A percentile compares a stretch with the other conserved stretches of the same genome.
Evolutionary conservation across 495 filamentous ascomycete genomes (phyloP).

Genomic region (Penicillium angulare): DNA sequence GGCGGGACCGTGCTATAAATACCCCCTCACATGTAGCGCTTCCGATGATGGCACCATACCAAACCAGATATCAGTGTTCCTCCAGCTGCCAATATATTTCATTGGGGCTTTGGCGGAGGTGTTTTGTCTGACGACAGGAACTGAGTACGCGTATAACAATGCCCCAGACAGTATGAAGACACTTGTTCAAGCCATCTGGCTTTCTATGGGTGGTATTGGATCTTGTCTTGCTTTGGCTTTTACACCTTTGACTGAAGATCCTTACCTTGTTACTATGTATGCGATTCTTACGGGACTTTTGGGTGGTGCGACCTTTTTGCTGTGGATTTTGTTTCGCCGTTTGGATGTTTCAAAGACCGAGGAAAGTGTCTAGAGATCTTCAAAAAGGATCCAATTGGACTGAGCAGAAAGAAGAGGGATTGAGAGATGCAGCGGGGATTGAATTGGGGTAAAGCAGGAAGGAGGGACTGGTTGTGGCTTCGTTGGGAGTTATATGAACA

Average conservation of each 20-base stretch:
- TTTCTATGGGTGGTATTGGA: slow-evolving; percentile 21
- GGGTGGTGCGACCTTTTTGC: background rate
- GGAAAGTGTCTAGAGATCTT: no score
- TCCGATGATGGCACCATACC: slow-evolving; percentile 20
- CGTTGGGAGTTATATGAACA: no score
- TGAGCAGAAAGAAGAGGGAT: no score
- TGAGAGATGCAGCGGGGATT: no score
- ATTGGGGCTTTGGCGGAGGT: slow-evolving; percentile 58
- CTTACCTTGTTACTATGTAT: slow-evolving; percentile 19
- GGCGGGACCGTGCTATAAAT: slow-evolving; percentile 50
- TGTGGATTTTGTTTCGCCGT: slow-evolving; percentile 12
- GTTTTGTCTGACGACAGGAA: slow-evolving; percentile 50
- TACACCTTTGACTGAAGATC: slow-evolving; percentile 28
- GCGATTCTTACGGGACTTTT: slow-evolving; percentile 16
- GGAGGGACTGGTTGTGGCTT: no score
- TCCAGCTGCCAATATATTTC: slow-evolving; percentile 56
- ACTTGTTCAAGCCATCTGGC: slow-evolving; percentile 26
- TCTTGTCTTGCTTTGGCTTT: slow-evolving; percentile 27
- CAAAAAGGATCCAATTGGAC: no score
- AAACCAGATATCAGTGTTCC: slow-evolving; percentile 48
- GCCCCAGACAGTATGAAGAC: slow-evolving; percentile 33
- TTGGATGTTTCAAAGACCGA: no score
- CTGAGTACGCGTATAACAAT: slow-evolving; percentile 45
- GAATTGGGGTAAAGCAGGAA: no score
- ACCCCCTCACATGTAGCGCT: slow-evolving; percentile 38